Evolutionary conservation across 73 alveolate species (phyloP).

Genomic region (Symbiodinium pilosum): DNA sequence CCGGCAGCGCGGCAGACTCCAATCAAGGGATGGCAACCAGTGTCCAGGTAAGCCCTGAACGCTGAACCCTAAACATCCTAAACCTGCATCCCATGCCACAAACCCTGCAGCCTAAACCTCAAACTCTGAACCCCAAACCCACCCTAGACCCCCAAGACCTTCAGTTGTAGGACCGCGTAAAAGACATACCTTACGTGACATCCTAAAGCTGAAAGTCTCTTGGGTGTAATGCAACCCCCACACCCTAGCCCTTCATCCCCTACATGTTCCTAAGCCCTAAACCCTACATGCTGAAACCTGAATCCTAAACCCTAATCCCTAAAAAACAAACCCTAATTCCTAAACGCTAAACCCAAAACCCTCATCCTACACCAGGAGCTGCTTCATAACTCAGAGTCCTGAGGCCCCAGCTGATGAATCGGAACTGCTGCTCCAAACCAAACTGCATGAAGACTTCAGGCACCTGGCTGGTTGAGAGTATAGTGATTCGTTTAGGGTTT

Average conservation of each 20-base stretch:
- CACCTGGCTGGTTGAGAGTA: background rate
- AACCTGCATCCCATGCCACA: background rate
- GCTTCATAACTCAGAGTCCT: no score
- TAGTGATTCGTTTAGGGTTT: background rate
- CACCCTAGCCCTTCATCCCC: background rate
- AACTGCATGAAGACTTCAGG: slow-evolving; percentile 92
- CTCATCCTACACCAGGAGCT: no score
- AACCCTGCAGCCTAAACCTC: background rate
- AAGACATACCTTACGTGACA: no score
- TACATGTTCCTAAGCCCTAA: background rate
- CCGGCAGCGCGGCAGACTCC: no score
- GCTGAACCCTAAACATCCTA: background rate
- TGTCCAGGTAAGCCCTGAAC: no score
- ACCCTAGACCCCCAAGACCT: no score
- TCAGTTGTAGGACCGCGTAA: no score
- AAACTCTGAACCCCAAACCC: background rate
- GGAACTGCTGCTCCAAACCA: slow-evolving; percentile 95
- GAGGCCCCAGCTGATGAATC: slow-evolving; percentile 53
- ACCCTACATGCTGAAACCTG: background rate
- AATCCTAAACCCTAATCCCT: background rate
- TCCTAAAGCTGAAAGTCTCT: no score
- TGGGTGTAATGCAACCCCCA: background rate
- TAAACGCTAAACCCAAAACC: background rate
- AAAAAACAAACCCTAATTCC: background rate
- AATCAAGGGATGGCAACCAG: no score